A percentile compares a stretch with the other conserved stretches of the same genome.
Evolutionary conservation across 768 basidiomycete genomes (phyloP).

Genomic region (Tricholoma matsutake): DNA sequence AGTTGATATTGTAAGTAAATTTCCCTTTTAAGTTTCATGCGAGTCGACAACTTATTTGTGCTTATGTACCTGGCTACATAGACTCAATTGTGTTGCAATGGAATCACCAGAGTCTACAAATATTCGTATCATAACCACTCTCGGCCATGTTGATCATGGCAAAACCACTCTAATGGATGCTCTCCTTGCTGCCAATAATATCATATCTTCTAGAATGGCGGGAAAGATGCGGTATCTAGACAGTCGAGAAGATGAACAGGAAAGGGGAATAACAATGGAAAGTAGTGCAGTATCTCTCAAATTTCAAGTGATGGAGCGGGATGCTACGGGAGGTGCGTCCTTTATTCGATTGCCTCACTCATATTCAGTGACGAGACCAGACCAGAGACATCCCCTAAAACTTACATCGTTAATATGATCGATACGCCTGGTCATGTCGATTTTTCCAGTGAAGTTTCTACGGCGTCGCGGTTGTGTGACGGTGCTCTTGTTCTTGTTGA

Average conservation of each 20-base stretch:
- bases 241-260: constrained; percentile 94
- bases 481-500: constrained; percentile 95
- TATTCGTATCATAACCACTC: constrained; percentile 77
- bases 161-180: constrained; percentile 96
- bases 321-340: constrained; percentile 53
- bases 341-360: constrained; percentile 6
- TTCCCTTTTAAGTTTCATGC: no score
- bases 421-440: constrained; percentile 99
- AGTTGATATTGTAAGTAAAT: no score
- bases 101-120: constrained; percentile 41
- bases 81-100: constrained; percentile 17
- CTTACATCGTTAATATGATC: constrained; percentile 91
- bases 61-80: no score
- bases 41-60: no score
- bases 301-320: constrained; percentile 74
- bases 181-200: constrained; percentile 94
- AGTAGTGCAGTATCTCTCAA: constrained; percentile 89
- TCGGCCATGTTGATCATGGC: constrained; percentile 93
- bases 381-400: constrained; percentile 56
- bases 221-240: constrained; percentile 97
- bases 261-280: constrained; percentile 99
- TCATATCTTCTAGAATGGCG: constrained; percentile 91
- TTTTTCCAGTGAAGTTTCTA: constrained; percentile 96
- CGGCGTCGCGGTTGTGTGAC: constrained; percentile 90
- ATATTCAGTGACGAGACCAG: constrained; percentile 30